Evolutionary conservation across 495 filamentous ascomycete genomes (phyloP), one percentile per base, ranked within the genome.

Genomic region (Xylaria curta): DNA sequence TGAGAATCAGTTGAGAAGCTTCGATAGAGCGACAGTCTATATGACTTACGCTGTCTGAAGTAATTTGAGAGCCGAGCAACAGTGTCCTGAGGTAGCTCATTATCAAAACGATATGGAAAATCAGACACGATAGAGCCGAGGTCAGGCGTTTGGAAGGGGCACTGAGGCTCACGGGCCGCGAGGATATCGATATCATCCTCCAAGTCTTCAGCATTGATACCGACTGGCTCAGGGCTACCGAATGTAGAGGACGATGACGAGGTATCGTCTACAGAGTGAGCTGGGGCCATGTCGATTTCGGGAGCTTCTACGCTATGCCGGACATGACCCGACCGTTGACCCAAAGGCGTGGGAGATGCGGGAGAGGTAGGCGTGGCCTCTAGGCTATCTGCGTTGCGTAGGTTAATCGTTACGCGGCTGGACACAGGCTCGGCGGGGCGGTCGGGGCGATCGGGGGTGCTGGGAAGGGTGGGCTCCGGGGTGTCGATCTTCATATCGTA

Each of bases 351-450:
- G 15, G 84, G 85, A 40, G 85, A 86, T 17, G 82, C 66, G 4
- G 86, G 82, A 4, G 83, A 87, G n/a, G 84, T 81, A 3, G 82
- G 79, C 36, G 80, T 82, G 19, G 77, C 73, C 26, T 83, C 83
- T 38, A 80, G 75, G 78, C 68, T 81, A 71, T 72, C 82, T 70
- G 28, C 77, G 61, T 81, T 87, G 65, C 86, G 82, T 24, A 88
- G 78, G 68, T 89, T 88, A 54, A 88, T 83, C 21, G 86, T 88
- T 66, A 88, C 85, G 73, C 81, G 80, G 76, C 84, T 87, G 17
- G 84, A 85, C 49, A 79, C 80, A 19, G 80, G 80, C 9, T 75
- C 81, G 17, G 78, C 70, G 13, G 76, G 63, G 38, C 73, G 79
- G 21, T 82, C 76, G 26, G 82, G 73, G 64, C 68, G 65, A 71